These are phyloP conservation scores for Tephrocybe rancida DNA, from an alignment of 768 basidiomycete genomes.

Conservation along the genomic window DNA sequence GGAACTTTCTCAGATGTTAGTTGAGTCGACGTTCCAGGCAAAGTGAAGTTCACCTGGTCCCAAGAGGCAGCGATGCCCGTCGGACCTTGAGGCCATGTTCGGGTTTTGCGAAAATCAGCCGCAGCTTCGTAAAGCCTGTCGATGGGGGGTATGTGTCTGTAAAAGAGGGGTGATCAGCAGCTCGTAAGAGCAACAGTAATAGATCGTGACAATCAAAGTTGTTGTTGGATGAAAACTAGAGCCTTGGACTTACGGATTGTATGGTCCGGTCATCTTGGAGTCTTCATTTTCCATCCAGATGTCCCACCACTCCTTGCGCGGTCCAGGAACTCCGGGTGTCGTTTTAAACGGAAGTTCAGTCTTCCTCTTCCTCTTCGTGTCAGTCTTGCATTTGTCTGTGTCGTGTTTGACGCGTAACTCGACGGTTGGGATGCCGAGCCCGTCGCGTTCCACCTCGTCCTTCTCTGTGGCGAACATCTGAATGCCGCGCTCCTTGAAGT, in stretches of 20 bases:
- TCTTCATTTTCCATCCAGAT: constrained; percentile 70
- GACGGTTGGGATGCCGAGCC: constrained; percentile 68
- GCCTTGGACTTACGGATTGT: constrained; percentile 49
- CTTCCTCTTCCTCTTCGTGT: constrained; percentile 54
- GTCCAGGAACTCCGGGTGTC: neutral
- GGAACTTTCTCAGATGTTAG: constrained; percentile 46
- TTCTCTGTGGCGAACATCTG: constrained; percentile 39
- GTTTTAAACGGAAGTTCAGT: constrained; percentile 22
- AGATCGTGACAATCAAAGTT: neutral
- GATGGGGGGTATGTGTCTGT: constrained; percentile 43
- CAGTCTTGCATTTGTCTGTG: constrained; percentile 58
- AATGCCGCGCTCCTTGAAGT: constrained; percentile 43
- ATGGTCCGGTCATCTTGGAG: constrained; percentile 40
- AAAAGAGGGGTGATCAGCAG: constrained; percentile 5
- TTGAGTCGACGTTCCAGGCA: neutral
- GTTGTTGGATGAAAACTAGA: too few species aligned
- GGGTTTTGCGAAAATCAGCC: constrained; percentile 50
- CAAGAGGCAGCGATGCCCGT: constrained; percentile 51
- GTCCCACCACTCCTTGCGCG: constrained; percentile 60
- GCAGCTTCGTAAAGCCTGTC: constrained; percentile 66
- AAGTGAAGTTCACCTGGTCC: constrained; percentile 53
- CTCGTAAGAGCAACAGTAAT: neutral
- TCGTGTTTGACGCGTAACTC: constrained; percentile 52
- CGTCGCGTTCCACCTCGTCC: constrained; percentile 67
- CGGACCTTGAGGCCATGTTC: constrained; percentile 39